These are phyloP conservation scores for Fusarium tupiense DNA, from an alignment of 2,329 filamentous ascomycete species.

Conservation along the genomic window DNA sequence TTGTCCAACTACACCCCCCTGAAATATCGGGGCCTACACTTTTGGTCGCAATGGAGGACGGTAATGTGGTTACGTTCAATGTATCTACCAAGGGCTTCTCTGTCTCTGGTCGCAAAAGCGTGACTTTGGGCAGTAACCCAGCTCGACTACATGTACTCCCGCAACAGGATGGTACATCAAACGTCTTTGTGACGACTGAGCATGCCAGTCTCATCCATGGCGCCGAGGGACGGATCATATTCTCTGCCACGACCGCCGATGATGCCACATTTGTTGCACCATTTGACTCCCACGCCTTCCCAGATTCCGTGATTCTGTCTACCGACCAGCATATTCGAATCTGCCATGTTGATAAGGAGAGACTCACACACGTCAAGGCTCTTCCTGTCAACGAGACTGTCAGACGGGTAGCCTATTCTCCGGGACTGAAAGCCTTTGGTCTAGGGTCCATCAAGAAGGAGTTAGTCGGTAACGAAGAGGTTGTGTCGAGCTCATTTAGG, in stretches of 20 bases:
- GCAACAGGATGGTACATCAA: conserved; percentile 72
- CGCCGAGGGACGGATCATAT: conserved; percentile 86
- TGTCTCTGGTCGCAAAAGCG: conserved; percentile 79
- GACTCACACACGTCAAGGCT: conserved; percentile 87
- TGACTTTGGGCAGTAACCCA: conserved; percentile 86
- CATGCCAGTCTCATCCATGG: conserved; percentile 94
- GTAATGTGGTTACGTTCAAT: conserved; percentile 85
- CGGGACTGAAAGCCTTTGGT: conserved; percentile 81
- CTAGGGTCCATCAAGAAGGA: conserved; percentile 85
- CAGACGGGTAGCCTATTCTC: conserved; percentile 85
- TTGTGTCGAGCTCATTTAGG: conserved; percentile 82
- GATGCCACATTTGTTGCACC: conserved; percentile 83
- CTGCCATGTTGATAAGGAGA: conserved; percentile 81
- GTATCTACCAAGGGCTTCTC: conserved; percentile 70
- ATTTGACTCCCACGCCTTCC: conserved; percentile 84
- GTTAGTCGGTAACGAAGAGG: conserved; percentile 75
- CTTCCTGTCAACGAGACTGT: conserved; percentile 84
- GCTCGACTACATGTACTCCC: conserved; percentile 84
- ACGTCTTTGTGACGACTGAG: conserved; percentile 92
- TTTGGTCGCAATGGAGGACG: conserved; percentile 91
- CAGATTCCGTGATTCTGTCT: conserved; percentile 82
- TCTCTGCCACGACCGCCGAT: conserved; percentile 92
- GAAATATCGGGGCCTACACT: conserved; percentile 72
- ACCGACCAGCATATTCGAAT: conserved; percentile 81
- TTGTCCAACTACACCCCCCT: conserved; percentile 80